Evolutionary conservation across 192 early-diverging fungal species (phyloP), one percentile per base, ranked within the genome.

Genomic region (Podila epicladia): DNA sequence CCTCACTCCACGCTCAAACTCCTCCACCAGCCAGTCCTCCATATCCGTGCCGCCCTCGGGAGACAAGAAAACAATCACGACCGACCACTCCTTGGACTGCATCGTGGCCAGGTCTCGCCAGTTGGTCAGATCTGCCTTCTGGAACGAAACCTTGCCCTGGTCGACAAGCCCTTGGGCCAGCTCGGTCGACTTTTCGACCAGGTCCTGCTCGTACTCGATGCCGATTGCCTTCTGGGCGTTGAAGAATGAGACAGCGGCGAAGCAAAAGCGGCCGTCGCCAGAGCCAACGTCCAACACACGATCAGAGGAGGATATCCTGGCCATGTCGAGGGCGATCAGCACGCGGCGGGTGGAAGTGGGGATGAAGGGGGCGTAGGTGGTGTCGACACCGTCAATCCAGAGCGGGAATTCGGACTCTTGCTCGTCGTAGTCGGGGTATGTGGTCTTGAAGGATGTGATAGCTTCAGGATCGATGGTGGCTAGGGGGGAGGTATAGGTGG

Each of bases 191-290:
- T 76, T 53, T 17, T 82, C 77, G n/a, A 88, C 74, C 35, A 88
- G 72, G 37, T 77, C 64, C 4, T 79, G 62, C 35, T 91, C 89
- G 15, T 79, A 87, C 55, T 91, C 89, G 15, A 91, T 83, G 0
- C 89, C 89, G 12, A 85, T 37, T 11, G 89, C 89, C 53, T 68
- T 65, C 17, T 71, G 49, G 12, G 67, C 83, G 45, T 77, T 64
- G 53, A 84, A 88, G 20, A 85, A 77, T 17, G 65, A 20, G 5
- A 84, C 84, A 2, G 89, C 88, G 26, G 86, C 86, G 32, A 73
- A 82, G 19, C 88, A 87, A 37, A 91, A 84, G 15, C 89, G 75
- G 9, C 89, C 89, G 69, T 91, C 89, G 20, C 89, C 89, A 45
- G 86, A 89, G 4, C 89, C 89, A n/a, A 91, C 77, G 69, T 91